Conservation (phyloP, 305 asterid genomes). For the Rubia tinctorum region DNA sequence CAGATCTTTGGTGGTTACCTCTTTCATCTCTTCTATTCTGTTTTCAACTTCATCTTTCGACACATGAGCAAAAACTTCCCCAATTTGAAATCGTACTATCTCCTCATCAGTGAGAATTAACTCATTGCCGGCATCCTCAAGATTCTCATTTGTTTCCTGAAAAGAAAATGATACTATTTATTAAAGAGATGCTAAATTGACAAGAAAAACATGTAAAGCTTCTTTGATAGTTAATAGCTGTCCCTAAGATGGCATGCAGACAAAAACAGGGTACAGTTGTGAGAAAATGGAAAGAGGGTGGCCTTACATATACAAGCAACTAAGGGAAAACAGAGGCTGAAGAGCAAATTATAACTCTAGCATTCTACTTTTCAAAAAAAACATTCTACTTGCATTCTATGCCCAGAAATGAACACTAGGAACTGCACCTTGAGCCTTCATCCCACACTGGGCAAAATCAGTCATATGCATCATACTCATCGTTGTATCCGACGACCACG, state of each 20-base stretch:
- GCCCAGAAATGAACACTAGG: not conserved
- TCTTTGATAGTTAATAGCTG: not conserved
- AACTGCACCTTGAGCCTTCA: not conserved
- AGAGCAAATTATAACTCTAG: not conserved
- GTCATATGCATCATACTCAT: not conserved
- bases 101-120: conserved; percentile 87
- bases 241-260: not conserved
- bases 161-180: not conserved
- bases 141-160: conserved; percentile 81
- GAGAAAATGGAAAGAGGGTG: not conserved
- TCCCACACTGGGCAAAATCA: not conserved
- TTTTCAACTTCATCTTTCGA: conserved; percentile 81
- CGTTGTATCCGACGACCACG: not conserved
- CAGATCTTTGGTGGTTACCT: conserved; percentile 60
- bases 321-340: not conserved
- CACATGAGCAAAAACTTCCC: conserved; percentile 86
- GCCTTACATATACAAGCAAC: not conserved
- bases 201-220: not conserved
- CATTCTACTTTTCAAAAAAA: not conserved
- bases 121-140: conserved; percentile 93
- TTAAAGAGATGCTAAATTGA: not conserved
- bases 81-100: conserved; percentile 79
- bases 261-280: too few relatives aligned
- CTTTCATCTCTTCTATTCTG: conserved; percentile 76
- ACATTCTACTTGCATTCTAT: not conserved